phyloP scores from a whole-genome alignment of 2,329 filamentous ascomycete genomes.

The Alternaria sp. region DNA sequence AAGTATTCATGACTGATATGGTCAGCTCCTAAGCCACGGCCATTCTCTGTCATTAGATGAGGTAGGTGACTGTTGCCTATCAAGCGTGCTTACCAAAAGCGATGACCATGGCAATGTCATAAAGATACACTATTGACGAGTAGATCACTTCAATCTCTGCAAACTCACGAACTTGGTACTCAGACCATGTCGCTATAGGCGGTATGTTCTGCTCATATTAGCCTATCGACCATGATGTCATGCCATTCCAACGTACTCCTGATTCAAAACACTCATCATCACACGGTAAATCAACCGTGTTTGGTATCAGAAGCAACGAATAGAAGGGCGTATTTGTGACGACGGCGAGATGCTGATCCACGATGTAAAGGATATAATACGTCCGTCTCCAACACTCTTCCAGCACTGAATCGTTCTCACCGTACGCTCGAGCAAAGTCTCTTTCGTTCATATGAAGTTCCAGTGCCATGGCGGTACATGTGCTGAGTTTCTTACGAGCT shows the following conservation, averaged over 20 bases:
- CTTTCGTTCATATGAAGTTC: conserved; percentile 80
- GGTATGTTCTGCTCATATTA: conserved; percentile 43
- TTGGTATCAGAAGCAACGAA: conserved; percentile 68
- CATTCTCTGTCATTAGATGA: neutral
- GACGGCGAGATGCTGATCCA: conserved; percentile 83
- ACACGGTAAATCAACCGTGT: conserved; percentile 78
- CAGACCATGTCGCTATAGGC: conserved; percentile 63
- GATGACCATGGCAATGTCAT: conserved; percentile 76
- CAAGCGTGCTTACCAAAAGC: conserved; percentile 63
- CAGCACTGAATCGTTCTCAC: conserved; percentile 70
- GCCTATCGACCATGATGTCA: neutral
- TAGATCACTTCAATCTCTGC: conserved; percentile 74
- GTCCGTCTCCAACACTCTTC: conserved; percentile 88
- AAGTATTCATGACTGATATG: conserved; percentile 59
- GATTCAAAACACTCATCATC: conserved; percentile 74
- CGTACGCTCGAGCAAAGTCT: conserved; percentile 70
- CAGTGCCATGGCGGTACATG: conserved; percentile 74
- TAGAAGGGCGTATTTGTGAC: conserved; percentile 77
- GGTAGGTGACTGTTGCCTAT: neutral
- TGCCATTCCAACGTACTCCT: conserved; percentile 35
- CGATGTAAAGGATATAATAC: conserved; percentile 82
- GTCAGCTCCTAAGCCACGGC: conserved; percentile 14
- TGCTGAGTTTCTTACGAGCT: conserved; percentile 71
- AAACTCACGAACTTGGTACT: conserved; percentile 80
- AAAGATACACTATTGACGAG: conserved; percentile 84